Conservation (phyloP, 768 basidiomycete species). For the Lentinula raphanica region DNA sequence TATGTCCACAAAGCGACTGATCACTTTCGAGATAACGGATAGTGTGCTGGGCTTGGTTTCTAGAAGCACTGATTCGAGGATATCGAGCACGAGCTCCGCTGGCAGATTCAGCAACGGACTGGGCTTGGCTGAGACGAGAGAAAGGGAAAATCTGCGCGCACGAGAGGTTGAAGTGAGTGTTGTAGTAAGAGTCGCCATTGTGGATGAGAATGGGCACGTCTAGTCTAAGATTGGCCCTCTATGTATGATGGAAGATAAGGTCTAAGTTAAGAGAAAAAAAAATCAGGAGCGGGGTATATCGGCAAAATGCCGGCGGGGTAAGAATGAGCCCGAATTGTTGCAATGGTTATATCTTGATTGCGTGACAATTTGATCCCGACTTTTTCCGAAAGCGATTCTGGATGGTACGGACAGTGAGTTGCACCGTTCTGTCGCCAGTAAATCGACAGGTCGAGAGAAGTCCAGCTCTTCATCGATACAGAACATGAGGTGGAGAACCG, state of each 20-base stretch:
- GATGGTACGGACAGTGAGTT: too few relatives aligned
- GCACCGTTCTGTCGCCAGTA: too few relatives aligned
- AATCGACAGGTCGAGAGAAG: conserved; percentile 1
- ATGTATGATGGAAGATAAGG: neutral
- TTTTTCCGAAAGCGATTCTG: neutral
- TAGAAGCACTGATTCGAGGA: conserved; percentile 30
- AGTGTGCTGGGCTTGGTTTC: conserved; percentile 20
- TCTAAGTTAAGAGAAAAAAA: neutral
- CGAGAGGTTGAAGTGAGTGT: conserved; percentile 4
- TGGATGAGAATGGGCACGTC: neutral
- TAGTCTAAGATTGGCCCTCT: conserved; percentile 1
- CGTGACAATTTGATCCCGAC: neutral
- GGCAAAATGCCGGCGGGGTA: neutral
- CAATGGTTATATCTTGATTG: neutral
- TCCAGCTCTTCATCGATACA: conserved; percentile 13
- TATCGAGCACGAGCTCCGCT: conserved; percentile 30
- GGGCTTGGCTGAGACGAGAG: conserved; percentile 13
- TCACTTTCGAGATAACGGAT: conserved; percentile 13
- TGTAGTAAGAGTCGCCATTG: neutral
- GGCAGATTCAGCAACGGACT: conserved; percentile 30
- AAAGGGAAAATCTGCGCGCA: conserved; percentile 12
- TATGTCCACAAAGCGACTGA: conserved; percentile 26
- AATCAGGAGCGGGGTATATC: neutral
- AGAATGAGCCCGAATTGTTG: neutral
- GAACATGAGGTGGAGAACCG: neutral